phyloP scores from a whole-genome alignment of 2,329 filamentous ascomycete genomes.

The Cytospora paraplurivora region DNA sequence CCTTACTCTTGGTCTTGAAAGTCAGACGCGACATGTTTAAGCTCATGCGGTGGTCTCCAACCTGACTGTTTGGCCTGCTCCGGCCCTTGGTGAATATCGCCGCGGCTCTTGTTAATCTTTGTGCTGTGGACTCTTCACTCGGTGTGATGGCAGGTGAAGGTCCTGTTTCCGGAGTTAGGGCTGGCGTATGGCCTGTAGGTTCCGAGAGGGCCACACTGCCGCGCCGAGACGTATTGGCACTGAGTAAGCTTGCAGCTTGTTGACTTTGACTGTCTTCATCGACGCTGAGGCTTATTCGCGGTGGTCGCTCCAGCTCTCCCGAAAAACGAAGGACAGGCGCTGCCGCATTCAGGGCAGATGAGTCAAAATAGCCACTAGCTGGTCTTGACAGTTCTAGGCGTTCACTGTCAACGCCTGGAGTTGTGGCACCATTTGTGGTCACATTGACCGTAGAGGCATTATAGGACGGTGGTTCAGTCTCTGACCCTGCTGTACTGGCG shows the following conservation, averaged over 20 bases:
- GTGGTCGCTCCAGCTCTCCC: constrained; percentile 52
- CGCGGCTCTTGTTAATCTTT: constrained; percentile 59
- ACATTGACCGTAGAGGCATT: constrained; percentile 51
- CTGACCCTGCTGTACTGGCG: constrained; percentile 49
- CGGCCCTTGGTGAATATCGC: constrained; percentile 54
- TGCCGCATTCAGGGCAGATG: constrained; percentile 40
- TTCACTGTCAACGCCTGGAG: constrained; percentile 37
- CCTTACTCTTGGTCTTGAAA: constrained; percentile 55
- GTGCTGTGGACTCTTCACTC: constrained; percentile 55
- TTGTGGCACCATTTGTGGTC: constrained; percentile 36
- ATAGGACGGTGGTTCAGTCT: constrained; percentile 61
- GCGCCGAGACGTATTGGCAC: constrained; percentile 46
- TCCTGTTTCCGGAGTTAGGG: constrained; percentile 33
- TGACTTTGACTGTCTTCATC: constrained; percentile 44
- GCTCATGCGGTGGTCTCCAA: constrained; percentile 60
- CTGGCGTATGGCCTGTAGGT: constrained; percentile 32
- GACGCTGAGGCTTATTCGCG: constrained; percentile 51
- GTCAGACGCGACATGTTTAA: constrained; percentile 59
- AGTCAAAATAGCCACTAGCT: constrained; percentile 51
- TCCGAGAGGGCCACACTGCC: constrained; percentile 56
- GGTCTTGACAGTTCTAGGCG: constrained; percentile 38
- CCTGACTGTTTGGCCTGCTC: constrained; percentile 61
- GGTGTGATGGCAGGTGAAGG: constrained; percentile 48
- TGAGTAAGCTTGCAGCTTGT: constrained; percentile 36
- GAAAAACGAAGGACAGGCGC: constrained; percentile 58